These are phyloP conservation scores for Articulospora tetracladia DNA, from an alignment of 495 filamentous ascomycete species.

Conservation along the genomic window DNA sequence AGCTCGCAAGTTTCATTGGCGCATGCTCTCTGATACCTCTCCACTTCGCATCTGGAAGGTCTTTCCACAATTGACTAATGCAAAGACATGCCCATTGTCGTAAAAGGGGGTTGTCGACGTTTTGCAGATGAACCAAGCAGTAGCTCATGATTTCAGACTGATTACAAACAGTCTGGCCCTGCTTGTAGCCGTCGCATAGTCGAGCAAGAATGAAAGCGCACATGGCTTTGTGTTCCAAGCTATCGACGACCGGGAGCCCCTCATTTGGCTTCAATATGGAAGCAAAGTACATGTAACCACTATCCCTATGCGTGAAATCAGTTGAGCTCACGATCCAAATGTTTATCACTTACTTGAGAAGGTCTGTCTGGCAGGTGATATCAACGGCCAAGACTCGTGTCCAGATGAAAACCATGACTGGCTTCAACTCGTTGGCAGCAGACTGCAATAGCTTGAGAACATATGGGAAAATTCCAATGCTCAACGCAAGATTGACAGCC, in stretches of 20 bases:
- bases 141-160: conserved; percentile 81
- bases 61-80: conserved; percentile 91
- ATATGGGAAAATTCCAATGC: conserved; percentile 98
- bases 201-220: conserved; percentile 97
- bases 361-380: conserved; percentile 82
- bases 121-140: conserved; percentile 75
- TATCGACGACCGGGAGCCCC: conserved; percentile 76
- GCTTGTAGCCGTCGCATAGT: conserved; percentile 89
- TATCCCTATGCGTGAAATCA: conserved; percentile 47
- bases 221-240: conserved; percentile 95
- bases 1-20: conserved; percentile 68
- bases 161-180: conserved; percentile 84
- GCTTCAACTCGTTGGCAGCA: conserved; percentile 89
- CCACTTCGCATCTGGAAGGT: conserved; percentile 91
- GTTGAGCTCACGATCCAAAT: not conserved
- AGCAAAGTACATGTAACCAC: conserved; percentile 94
- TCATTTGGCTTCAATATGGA: conserved; percentile 80
- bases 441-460: conserved; percentile 95
- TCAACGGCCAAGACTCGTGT: conserved; percentile 95
- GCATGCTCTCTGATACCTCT: conserved; percentile 81
- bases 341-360: conserved; percentile 56
- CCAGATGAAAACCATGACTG: conserved; percentile 99
- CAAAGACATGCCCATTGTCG: conserved; percentile 97
- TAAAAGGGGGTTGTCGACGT: conserved; percentile 81
- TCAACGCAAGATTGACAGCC: conserved; percentile 94